Base-by-base conservation (phyloP, 345 rosid species). In the Gossypium raimondii region DNA sequence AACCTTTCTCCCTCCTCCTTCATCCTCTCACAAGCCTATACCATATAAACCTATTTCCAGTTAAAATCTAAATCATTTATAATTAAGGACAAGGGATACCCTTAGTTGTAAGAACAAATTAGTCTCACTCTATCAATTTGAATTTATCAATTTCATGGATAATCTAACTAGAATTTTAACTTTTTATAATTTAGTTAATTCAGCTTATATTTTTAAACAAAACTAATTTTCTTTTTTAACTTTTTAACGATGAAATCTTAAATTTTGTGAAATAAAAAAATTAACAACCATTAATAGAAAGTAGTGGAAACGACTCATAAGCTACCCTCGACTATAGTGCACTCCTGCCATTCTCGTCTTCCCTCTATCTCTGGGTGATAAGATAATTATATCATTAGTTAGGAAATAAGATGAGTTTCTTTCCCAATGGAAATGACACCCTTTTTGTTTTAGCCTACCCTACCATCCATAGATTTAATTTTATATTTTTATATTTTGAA, bases 51-150 rank as follows among this genome's bases (percentile, higher is more conserved):
- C 38, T 34, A 34, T 34, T 34, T 34, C 38, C 6, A 4, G 38
- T 34, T 34, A 34, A 34, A 34, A 4, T 0, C 38, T 34, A 34
- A 34, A 34, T 0, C 38, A 4, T 34, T 34, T 69, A 60, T 9
- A 57, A 57, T 27, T 10, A 25, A 44, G 11, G 62, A 41, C 29
- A 55, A 75, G 83, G 18, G 69, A 79, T 83, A 73, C 44, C 16
- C 79, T 75, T 76, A 73, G 83, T 69, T 81, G 87, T 81, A 75
- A 7, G 29, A 62, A 20, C 22, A 20, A 20, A 20, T 20, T 20
- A 20, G 22, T 34, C 38, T 34, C 4, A 34, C 38, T 34, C 38
- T 4, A 4, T 34, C 38, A 34, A 34, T 34, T 34, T 34, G 4
- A 34, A 34, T 29, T 34, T 34, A 34, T 34, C 6, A 29, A 3